Percentiles rank a stretch among this genome's conserved stretches.
Conservation (phyloP, 2,329 filamentous ascomycete species). For the Onygenales sp. region DNA sequence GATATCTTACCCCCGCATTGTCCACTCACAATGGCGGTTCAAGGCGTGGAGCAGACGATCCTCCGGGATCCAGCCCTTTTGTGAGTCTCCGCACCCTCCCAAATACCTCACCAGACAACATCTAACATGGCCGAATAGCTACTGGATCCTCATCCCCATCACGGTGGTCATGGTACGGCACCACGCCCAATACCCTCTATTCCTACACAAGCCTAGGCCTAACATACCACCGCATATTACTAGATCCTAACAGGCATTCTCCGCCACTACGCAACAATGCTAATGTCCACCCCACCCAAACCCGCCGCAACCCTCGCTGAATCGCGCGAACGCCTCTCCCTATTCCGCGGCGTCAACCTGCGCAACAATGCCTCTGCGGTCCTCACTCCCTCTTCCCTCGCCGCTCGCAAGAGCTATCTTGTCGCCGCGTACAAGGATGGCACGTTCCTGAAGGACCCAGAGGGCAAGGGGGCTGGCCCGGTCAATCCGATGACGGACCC, state of each 20-base stretch:
- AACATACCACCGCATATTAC: not conserved
- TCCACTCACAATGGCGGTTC: conserved; percentile 56
- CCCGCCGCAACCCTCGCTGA: conserved; percentile 52
- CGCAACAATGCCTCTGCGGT: conserved; percentile 74
- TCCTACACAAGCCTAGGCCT: not conserved
- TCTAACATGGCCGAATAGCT: conserved; percentile 46
- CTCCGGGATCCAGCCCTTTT: conserved; percentile 96
- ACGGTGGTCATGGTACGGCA: conserved; percentile 79
- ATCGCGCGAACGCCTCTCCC: conserved; percentile 70
- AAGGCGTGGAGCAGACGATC: conserved; percentile 86
- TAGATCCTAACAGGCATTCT: conserved; percentile 87
- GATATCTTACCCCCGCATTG: not conserved
- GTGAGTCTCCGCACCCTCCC: conserved; percentile 45
- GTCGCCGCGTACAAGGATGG: conserved; percentile 76
- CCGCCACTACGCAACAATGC: conserved; percentile 89
- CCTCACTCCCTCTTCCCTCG: conserved; percentile 68
- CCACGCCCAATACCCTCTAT: not conserved
- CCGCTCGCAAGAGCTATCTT: conserved; percentile 68
- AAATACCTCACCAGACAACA: not conserved
- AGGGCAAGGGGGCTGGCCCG: conserved; percentile 73
- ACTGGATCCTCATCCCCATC: conserved; percentile 98
- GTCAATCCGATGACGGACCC: conserved; percentile 94
- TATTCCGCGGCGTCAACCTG: conserved; percentile 75
- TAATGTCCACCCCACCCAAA: conserved; percentile 80
- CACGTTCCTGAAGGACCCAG: conserved; percentile 80